Percentiles rank a stretch among this genome's conserved stretches.
Conservation (phyloP, 805 yeast species). For the Pichia manshurica region DNA sequence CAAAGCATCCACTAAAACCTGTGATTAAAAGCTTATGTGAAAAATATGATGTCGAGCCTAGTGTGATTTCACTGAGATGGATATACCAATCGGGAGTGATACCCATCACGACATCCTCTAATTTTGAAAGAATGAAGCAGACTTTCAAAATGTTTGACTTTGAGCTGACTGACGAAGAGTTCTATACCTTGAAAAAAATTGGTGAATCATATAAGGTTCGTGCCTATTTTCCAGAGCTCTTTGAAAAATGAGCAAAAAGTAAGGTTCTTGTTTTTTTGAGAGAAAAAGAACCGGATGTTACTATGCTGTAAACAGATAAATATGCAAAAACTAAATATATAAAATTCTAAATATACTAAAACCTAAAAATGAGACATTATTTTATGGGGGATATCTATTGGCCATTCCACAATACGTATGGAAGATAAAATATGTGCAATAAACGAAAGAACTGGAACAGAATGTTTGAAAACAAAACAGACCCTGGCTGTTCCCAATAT, state of each 20-base stretch:
- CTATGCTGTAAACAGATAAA: too few species aligned
- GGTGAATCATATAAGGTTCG: slow-evolving; percentile 31
- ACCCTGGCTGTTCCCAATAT: too few species aligned
- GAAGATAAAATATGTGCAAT: too few species aligned
- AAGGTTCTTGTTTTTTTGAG: background rate
- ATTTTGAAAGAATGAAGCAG: slow-evolving; percentile 49
- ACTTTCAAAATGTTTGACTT: slow-evolving; percentile 53
- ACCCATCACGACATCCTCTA: slow-evolving; percentile 72
- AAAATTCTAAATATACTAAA: too few species aligned
- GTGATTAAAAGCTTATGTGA: slow-evolving; percentile 37
- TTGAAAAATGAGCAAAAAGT: background rate
- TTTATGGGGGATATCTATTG: too few species aligned
- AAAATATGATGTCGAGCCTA: slow-evolving; percentile 54
- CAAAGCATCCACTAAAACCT: slow-evolving; percentile 36
- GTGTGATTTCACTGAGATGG: slow-evolving; percentile 69
- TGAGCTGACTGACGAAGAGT: slow-evolving; percentile 46
- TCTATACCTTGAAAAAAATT: slow-evolving; percentile 34
- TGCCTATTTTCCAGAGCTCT: slow-evolving; percentile 1
- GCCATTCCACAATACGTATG: too few species aligned
- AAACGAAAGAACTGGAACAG: too few species aligned
- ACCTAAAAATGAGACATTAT: too few species aligned
- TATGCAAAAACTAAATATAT: background rate
- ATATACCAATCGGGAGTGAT: slow-evolving; percentile 56
- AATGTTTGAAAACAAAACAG: too few species aligned
- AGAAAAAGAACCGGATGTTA: too few species aligned